phyloP scores from a whole-genome alignment of 805 yeast genomes.

The Candida krabiensis region DNA sequence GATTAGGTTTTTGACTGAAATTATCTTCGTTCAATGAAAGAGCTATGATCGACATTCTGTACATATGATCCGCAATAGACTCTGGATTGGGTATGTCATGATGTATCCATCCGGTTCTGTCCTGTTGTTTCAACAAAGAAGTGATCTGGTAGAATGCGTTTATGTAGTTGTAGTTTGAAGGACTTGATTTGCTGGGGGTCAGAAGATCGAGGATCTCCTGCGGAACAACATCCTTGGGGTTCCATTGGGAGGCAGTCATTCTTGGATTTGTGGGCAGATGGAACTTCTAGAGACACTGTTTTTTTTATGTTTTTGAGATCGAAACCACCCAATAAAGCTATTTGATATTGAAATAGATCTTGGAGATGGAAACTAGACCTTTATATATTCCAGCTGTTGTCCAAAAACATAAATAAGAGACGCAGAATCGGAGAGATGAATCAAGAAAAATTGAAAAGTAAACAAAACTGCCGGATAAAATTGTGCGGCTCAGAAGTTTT shows the following conservation, averaged over 20 bases:
- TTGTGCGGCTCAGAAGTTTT: too few species aligned
- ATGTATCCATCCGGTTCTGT: constrained; percentile 94
- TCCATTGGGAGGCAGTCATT: constrained; percentile 37
- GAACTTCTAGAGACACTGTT: neutral
- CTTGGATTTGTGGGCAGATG: too few species aligned
- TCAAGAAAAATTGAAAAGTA: too few species aligned
- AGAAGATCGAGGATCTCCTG: constrained; percentile 34
- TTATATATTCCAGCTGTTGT: too few species aligned
- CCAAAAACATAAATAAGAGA: too few species aligned
- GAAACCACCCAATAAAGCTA: too few species aligned
- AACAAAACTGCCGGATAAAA: too few species aligned
- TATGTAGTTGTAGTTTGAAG: constrained; percentile 28
- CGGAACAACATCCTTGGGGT: constrained; percentile 45
- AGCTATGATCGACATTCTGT: constrained; percentile 83
- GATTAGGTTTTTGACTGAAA: constrained; percentile 38
- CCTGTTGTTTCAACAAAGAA: constrained; percentile 70
- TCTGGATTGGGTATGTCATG: constrained; percentile 57
- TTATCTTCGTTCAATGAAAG: constrained; percentile 54
- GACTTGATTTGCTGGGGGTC: constrained; percentile 9
- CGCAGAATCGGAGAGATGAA: too few species aligned
- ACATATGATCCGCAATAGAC: constrained; percentile 93
- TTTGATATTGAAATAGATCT: too few species aligned
- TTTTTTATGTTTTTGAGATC: too few species aligned
- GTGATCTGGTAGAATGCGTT: constrained; percentile 55
- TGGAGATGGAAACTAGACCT: too few species aligned